phyloP scores from a whole-genome alignment of 2,329 filamentous ascomycete genomes.

The Apiospora malaysiana region DNA sequence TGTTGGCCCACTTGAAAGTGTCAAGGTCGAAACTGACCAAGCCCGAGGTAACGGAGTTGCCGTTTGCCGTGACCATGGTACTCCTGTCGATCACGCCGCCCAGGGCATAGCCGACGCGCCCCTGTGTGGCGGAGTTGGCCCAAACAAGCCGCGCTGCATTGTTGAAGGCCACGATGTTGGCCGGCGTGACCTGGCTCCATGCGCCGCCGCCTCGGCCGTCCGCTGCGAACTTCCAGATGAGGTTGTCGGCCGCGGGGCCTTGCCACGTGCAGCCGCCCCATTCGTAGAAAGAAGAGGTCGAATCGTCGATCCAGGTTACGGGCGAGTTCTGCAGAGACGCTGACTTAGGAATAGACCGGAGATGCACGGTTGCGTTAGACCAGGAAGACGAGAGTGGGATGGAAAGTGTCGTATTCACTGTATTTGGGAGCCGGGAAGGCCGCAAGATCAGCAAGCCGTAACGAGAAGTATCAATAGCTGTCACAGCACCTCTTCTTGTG shows the following conservation, averaged over 20 bases:
- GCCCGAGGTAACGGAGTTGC: neutral
- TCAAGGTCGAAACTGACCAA: conserved; percentile 22
- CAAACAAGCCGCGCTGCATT: neutral
- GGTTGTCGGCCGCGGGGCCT: neutral
- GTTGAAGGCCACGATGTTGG: neutral
- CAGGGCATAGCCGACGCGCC: conserved; percentile 6
- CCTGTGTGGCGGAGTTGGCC: neutral
- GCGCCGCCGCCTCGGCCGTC: neutral
- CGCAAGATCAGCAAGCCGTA: neutral
- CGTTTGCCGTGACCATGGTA: neutral
- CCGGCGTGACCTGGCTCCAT: neutral
- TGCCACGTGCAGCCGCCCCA: conserved; percentile 19
- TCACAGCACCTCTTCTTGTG: neutral
- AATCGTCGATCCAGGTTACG: conserved; percentile 18
- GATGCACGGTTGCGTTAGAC: conserved; percentile 14
- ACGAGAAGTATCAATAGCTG: neutral
- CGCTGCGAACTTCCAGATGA: conserved; percentile 23
- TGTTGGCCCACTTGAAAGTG: conserved; percentile 15
- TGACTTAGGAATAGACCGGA: conserved; percentile 18
- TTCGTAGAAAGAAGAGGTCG: conserved; percentile 7
- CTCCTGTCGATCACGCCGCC: conserved; percentile 12
- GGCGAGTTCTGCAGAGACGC: conserved; percentile 4
- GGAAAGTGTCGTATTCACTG: conserved; percentile 23
- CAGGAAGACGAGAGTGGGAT: conserved; percentile 21
- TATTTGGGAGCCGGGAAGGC: neutral